phyloP scores from a whole-genome alignment of 1,284 basidiomycete species.

The Pholiota adiposa region DNA sequence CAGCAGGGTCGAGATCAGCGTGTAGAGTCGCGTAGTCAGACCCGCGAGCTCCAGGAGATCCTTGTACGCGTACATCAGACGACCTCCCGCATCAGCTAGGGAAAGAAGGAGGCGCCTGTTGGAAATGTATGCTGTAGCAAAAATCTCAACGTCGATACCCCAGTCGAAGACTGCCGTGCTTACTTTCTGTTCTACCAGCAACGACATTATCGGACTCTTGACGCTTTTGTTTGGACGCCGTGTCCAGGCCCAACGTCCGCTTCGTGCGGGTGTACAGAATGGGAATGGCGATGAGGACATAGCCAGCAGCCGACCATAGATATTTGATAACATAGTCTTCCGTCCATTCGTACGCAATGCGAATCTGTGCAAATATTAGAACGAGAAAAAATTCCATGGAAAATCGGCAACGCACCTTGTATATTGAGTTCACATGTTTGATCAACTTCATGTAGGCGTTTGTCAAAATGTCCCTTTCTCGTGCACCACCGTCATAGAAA shows the following conservation, averaged over 20 bases:
- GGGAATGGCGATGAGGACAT: slow-evolving; percentile 88
- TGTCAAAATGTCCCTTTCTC: slow-evolving; percentile 86
- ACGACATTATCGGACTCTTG: slow-evolving; percentile 37
- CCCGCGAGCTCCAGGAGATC: slow-evolving; percentile 94
- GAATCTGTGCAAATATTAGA: slow-evolving; percentile 49
- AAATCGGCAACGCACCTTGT: slow-evolving; percentile 63
- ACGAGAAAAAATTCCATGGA: not conserved
- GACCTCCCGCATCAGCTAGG: slow-evolving; percentile 92
- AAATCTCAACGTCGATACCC: not conserved
- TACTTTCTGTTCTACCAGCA: slow-evolving; percentile 52
- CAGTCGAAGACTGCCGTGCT: slow-evolving; percentile 11
- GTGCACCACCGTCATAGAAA: slow-evolving; percentile 91
- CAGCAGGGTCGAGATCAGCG: slow-evolving; percentile 86
- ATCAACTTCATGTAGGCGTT: slow-evolving; percentile 83
- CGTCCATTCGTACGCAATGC: slow-evolving; percentile 88
- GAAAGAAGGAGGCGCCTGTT: slow-evolving; percentile 92
- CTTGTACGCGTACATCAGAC: slow-evolving; percentile 91
- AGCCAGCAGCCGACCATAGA: slow-evolving; percentile 90
- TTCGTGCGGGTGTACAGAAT: slow-evolving; percentile 66
- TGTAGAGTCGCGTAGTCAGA: slow-evolving; percentile 89
- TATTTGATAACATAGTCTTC: slow-evolving; percentile 96
- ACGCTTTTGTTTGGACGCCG: slow-evolving; percentile 11
- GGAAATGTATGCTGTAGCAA: slow-evolving; percentile 84
- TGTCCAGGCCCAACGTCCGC: slow-evolving; percentile 49
- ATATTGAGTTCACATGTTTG: slow-evolving; percentile 90